Base-by-base conservation (phyloP, 257 asterid species). In the Pogostemon cablin region DNA sequence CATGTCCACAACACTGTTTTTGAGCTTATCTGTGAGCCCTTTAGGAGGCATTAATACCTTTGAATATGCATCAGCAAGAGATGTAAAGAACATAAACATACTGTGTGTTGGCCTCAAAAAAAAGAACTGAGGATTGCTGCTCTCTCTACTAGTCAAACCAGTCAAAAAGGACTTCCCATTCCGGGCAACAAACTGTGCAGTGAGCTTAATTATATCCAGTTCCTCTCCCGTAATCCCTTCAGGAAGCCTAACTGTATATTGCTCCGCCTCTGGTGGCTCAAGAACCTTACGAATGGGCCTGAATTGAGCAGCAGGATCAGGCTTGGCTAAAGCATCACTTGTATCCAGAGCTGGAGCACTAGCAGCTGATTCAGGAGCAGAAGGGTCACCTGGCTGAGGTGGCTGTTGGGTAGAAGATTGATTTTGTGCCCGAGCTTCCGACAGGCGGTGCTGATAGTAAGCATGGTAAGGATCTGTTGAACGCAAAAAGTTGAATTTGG, bases 221-320 rank as follows among this genome's bases (percentile, higher is more conserved):
- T 93, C 98, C 84, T 90, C 98, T 56, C 96, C 96, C 0, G 97
- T 87, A 62, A 90, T 90, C 47, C 97, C 98, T 77, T 90, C 98
- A 69, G 97, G 97, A 55, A 93, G 93, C 65, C 90, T 80, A 57
- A 93, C 98, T 3, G 97, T 90, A 65, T 88, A 93, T 40, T 87
- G 93, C 77, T 93, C 98, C 3, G 95, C 88, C 84, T 93, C 98
- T 10, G 98, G 98, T 34, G 96, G 97, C 78, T 93, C 96, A 70
- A 90, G 97, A 78, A 86, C 92, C 82, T 80, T 87, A 15, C 78
- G 85, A 5, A 83, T 85, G 34, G 87, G 66, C 56, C 90, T 83
- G 81, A 93, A 88, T 43, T 65, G 88, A 38, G 93, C 92, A 0
- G 92, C 64, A 1, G 85, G 97, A 48, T 90, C 98, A 65, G 96